Percentiles rank a stretch among this genome's conserved stretches.
phyloP scores from a whole-genome alignment of 257 asterid genomes.

The Agastache rugosa region DNA sequence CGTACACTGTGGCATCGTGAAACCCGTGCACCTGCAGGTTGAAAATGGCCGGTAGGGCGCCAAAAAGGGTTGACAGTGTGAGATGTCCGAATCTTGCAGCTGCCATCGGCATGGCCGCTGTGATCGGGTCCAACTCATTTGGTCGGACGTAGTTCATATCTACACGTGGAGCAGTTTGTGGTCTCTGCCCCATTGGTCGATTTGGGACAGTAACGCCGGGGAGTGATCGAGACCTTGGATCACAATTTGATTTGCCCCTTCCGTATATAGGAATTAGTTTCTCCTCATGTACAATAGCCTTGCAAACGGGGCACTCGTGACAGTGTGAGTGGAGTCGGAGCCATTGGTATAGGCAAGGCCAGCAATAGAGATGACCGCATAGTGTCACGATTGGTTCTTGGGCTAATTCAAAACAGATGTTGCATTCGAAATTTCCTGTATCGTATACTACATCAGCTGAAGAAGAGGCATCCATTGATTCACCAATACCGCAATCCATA shows the following conservation, averaged over 20 bases:
- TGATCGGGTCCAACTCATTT: slow-evolving; percentile 57
- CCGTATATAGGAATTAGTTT: slow-evolving; percentile 88
- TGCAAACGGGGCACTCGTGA: slow-evolving; percentile 92
- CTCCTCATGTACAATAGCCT: slow-evolving; percentile 74
- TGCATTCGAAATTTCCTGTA: slow-evolving; percentile 77
- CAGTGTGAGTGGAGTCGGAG: slow-evolving; percentile 78
- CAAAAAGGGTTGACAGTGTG: slow-evolving; percentile 63
- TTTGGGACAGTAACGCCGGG: slow-evolving; percentile 62
- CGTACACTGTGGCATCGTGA: slow-evolving; percentile 84
- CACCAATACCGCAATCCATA: slow-evolving; percentile 60
- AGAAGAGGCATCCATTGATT: slow-evolving; percentile 41
- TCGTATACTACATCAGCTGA: slow-evolving; percentile 53
- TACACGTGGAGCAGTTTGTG: slow-evolving; percentile 64
- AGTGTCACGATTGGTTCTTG: slow-evolving; percentile 89
- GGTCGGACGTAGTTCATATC: slow-evolving; percentile 55
- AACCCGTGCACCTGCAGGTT: slow-evolving; percentile 71
- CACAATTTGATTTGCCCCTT: slow-evolving; percentile 70
- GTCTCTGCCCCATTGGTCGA: slow-evolving; percentile 76
- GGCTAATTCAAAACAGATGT: slow-evolving; percentile 90
- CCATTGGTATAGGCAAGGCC: slow-evolving; percentile 97
- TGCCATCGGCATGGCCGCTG: slow-evolving; percentile 58
- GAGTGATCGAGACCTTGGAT: slow-evolving; percentile 52
- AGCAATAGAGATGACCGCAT: slow-evolving; percentile 96
- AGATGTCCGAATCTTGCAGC: slow-evolving; percentile 67
- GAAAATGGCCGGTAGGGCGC: slow-evolving; percentile 67